Evolutionary conservation across 73 alveolate genomes (phyloP).

Genomic region (Symbiodinium natans): DNA sequence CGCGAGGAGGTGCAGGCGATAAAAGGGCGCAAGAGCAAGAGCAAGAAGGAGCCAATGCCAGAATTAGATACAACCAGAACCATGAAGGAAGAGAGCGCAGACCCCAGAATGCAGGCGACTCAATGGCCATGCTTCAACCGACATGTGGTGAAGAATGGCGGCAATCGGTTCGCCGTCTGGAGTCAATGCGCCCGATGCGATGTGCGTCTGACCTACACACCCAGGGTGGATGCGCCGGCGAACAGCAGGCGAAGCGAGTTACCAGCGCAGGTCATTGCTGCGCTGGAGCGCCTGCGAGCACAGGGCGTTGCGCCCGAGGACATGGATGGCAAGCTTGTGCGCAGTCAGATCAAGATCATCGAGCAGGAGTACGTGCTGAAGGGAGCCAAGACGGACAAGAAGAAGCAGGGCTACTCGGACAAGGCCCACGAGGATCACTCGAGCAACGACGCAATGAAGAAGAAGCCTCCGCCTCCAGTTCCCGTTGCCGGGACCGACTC

Average conservation of each 20-base stretch:
- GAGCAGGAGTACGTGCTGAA: background rate
- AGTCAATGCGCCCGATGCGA: background rate
- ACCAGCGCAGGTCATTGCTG: background rate
- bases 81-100: background rate
- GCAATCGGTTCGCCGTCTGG: background rate
- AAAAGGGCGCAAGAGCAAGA: background rate
- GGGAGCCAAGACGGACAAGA: background rate
- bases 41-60: background rate
- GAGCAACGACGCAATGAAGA: too few relatives aligned
- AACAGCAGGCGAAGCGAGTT: background rate
- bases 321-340: background rate
- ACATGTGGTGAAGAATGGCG: background rate
- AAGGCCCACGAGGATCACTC: too few relatives aligned
- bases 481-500: background rate
- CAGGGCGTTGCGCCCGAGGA: background rate
- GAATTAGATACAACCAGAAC: background rate
- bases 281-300: conserved; percentile 20
- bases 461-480: too few relatives aligned
- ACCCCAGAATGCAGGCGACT: background rate
- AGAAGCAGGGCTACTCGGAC: background rate
- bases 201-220: background rate
- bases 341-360: conserved; percentile 14
- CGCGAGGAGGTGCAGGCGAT: background rate
- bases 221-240: background rate
- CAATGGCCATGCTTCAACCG: conserved; percentile 28